Evolutionary conservation across 1,284 basidiomycete species (phyloP), one percentile per base, ranked within the genome.

Genomic region (Inonotus hispidus): DNA sequence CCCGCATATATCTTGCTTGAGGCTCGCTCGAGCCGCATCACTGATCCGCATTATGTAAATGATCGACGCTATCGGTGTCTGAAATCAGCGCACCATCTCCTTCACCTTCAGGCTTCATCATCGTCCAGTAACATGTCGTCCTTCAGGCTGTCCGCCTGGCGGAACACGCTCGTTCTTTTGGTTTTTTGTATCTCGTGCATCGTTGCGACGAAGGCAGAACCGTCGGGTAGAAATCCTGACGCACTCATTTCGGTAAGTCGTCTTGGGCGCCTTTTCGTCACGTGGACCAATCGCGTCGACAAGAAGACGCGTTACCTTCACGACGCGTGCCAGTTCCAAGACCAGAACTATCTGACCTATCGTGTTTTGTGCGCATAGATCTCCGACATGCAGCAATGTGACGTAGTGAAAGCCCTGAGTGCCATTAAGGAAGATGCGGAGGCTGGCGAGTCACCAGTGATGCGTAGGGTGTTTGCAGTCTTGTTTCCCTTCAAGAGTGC

Each of bases 401-500:
- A 73, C 53, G 78, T 84, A 3, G 74, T 90, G 4, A 76, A 80
- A 68, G 77, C 79, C 64, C 75, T 92, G 57, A 79, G 79, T 66
- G 72, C 75, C 58, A 74, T 91, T 59, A 88, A 89, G 71, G 70
- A 74, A 59, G 74, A 78, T 19, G 72, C 88, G 27, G 85, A 88
- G 65, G 83, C 78, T 47, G 73, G 78, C 61, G 80, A 83, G 71
- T 90, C 87, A 19, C 85, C 87, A 43, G 71, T 91, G 55, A 82
- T 91, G 83, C 85, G 87, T 49, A 81, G 84, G 67, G 79, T 92
- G 52, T 94, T 93, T 72, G 78, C 81, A 8, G 82, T 82, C 75
- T 74, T 94, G 61, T 94, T 94, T 71, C 92, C 92, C 21, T 94
- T 93, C 68, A 84, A 91, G 53, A 61, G 50, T 58, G 91, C 92